Evolutionary conservation across 768 basidiomycete genomes (phyloP).

Genomic region (Mycena latifolia): DNA sequence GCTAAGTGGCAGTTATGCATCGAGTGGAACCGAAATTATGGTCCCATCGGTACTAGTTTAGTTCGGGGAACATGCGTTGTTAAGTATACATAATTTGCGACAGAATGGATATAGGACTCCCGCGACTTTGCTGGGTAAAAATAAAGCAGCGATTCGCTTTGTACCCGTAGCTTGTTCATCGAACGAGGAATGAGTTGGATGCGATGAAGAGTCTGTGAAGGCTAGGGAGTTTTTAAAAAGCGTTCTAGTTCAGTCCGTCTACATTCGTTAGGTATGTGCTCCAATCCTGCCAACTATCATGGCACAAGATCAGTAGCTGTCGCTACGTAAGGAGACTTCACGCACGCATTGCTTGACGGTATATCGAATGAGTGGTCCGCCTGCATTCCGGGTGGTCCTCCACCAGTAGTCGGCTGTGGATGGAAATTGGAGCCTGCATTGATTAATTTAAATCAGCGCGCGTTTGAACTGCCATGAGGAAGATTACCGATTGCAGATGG

Average conservation of each 20-base stretch:
- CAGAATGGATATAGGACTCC: too few species aligned
- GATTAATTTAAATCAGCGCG: not conserved
- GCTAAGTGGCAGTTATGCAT: too few species aligned
- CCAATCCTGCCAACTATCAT: slow-evolving; percentile 1
- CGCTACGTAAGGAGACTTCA: not conserved
- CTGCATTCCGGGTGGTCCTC: too few species aligned
- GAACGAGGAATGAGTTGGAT: too few species aligned
- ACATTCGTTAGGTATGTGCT: not conserved
- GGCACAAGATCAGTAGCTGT: not conserved
- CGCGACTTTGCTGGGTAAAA: too few species aligned
- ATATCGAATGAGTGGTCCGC: not conserved
- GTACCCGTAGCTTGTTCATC: too few species aligned
- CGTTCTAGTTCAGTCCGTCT: not conserved
- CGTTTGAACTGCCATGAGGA: not conserved
- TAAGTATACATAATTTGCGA: too few species aligned
- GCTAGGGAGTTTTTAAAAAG: not conserved
- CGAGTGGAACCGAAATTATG: too few species aligned
- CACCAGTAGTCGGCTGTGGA: not conserved
- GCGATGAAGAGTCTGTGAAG: too few species aligned
- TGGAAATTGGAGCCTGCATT: not conserved
- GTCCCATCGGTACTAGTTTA: too few species aligned
- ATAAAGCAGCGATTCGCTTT: too few species aligned
- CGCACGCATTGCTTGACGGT: not conserved
- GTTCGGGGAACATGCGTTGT: too few species aligned
- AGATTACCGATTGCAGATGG: not conserved